phyloP scores from a whole-genome alignment of 2,329 filamentous ascomycete species.

The Penicillium sp. region DNA sequence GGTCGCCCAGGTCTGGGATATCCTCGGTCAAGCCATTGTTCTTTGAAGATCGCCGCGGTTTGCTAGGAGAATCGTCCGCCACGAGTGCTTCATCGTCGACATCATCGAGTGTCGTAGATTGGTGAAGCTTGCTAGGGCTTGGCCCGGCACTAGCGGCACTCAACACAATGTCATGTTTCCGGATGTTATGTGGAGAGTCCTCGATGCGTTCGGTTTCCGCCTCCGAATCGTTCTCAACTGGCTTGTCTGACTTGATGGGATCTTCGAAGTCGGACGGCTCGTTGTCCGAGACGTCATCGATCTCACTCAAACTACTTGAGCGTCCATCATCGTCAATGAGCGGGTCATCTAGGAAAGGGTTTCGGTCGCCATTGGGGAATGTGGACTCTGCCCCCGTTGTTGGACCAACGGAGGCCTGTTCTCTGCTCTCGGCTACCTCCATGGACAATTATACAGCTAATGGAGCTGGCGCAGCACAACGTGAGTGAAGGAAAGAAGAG shows the following conservation, averaged over 20 bases:
- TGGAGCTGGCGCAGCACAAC: slow-evolving; percentile 1
- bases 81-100: slow-evolving; percentile 44
- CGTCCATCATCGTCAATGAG: slow-evolving; percentile 55
- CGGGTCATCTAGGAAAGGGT: slow-evolving; percentile 35
- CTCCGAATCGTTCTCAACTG: slow-evolving; percentile 64
- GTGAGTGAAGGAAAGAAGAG: neutral
- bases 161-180: slow-evolving; percentile 55
- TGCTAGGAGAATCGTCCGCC: slow-evolving; percentile 35
- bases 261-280: slow-evolving; percentile 49
- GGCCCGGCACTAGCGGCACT: slow-evolving; percentile 53
- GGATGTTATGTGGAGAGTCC: slow-evolving; percentile 65
- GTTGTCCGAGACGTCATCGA: slow-evolving; percentile 69
- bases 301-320: slow-evolving; percentile 87
- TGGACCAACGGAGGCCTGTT: slow-evolving; percentile 29
- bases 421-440: slow-evolving; percentile 35
- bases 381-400: slow-evolving; percentile 27
- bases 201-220: slow-evolving; percentile 91
- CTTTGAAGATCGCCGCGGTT: slow-evolving; percentile 28
- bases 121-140: slow-evolving; percentile 68
- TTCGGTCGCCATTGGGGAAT: slow-evolving; percentile 31
- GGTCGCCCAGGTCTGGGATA: slow-evolving; percentile 20
- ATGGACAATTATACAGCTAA: slow-evolving; percentile 20
- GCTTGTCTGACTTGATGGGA: slow-evolving; percentile 42
- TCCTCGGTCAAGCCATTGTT: slow-evolving; percentile 26
- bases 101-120: slow-evolving; percentile 43